phyloP scores from a whole-genome alignment of 495 filamentous ascomycete genomes.

The Cercophora samala region DNA sequence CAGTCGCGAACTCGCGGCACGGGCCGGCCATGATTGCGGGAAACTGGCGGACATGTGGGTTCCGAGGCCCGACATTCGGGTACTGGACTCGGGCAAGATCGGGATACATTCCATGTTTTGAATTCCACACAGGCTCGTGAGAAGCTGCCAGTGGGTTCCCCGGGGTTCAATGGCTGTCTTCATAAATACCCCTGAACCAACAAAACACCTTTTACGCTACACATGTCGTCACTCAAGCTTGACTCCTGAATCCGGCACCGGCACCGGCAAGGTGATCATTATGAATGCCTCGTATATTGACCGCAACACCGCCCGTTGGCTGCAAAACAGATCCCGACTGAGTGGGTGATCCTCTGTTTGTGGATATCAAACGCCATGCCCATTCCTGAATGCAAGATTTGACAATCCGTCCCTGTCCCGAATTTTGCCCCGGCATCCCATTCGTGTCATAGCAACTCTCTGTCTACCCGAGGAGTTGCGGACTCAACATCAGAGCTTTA shows the following conservation, averaged over 20 bases:
- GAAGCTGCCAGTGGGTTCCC: neutral
- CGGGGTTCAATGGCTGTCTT: neutral
- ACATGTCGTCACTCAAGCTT: neutral
- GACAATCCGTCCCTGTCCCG: conserved; percentile 28
- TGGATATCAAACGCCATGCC: conserved; percentile 41
- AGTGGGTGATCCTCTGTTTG: conserved; percentile 29
- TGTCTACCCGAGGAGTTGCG: conserved; percentile 16
- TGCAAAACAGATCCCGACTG: conserved; percentile 24
- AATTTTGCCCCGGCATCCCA: conserved; percentile 26
- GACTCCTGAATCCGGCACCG: neutral
- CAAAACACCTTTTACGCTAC: neutral
- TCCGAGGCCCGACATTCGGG: conserved; percentile 31
- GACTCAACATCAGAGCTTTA: conserved; percentile 24
- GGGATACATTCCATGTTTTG: conserved; percentile 16
- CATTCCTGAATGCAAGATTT: conserved; percentile 34
- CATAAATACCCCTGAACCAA: neutral
- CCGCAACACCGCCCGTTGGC: conserved; percentile 18
- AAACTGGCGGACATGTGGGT: conserved; percentile 18
- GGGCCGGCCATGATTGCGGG: neutral
- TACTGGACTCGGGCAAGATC: conserved; percentile 24
- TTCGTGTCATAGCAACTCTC: conserved; percentile 22
- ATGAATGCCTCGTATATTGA: conserved; percentile 15
- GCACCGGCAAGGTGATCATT: conserved; percentile 12
- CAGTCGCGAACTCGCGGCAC: too few relatives aligned
- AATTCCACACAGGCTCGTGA: conserved; percentile 15